A percentile compares a stretch with the other conserved stretches of the same genome.
Evolutionary conservation across 768 basidiomycete genomes (phyloP).

Genomic region (Amanita polypyramis): DNA sequence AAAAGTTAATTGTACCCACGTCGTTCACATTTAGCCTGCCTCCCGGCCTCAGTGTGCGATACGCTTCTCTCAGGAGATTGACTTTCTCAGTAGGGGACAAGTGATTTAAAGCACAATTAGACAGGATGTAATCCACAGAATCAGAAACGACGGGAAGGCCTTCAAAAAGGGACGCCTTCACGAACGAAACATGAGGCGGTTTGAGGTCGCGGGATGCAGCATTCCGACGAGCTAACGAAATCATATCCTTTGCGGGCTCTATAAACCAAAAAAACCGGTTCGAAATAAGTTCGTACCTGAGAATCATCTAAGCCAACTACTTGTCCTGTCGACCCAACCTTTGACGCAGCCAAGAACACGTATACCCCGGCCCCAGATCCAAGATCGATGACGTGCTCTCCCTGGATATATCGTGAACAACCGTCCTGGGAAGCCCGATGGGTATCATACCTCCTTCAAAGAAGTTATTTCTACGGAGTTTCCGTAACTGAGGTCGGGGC

Average conservation of each 20-base stretch:
- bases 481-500: too few species aligned
- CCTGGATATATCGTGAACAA: slow-evolving; percentile 20
- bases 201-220: slow-evolving; percentile 28
- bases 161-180: slow-evolving; percentile 29
- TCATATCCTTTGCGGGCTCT: slow-evolving; percentile 32
- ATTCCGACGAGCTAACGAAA: slow-evolving; percentile 34
- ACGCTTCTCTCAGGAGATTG: slow-evolving; percentile 32
- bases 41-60: slow-evolving; percentile 43
- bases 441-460: too few species aligned
- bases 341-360: slow-evolving; percentile 39
- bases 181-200: slow-evolving; percentile 40
- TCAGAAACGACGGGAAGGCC: slow-evolving; percentile 36
- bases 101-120: slow-evolving; percentile 48
- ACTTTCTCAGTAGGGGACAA: slow-evolving; percentile 31
- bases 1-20: slow-evolving; percentile 21
- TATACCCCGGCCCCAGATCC: slow-evolving; percentile 50
- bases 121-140: slow-evolving; percentile 44
- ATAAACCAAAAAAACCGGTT: not conserved
- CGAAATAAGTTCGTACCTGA: slow-evolving; percentile 19
- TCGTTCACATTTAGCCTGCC: slow-evolving; percentile 44
- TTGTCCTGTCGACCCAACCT: slow-evolving; percentile 37
- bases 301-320: slow-evolving; percentile 49
- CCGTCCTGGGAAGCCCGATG: too few species aligned
- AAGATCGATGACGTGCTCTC: slow-evolving; percentile 45
- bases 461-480: too few species aligned